These are phyloP conservation scores for Sutorius eximius DNA, from an alignment of 1,284 basidiomycete genomes.

Conservation along the genomic window DNA sequence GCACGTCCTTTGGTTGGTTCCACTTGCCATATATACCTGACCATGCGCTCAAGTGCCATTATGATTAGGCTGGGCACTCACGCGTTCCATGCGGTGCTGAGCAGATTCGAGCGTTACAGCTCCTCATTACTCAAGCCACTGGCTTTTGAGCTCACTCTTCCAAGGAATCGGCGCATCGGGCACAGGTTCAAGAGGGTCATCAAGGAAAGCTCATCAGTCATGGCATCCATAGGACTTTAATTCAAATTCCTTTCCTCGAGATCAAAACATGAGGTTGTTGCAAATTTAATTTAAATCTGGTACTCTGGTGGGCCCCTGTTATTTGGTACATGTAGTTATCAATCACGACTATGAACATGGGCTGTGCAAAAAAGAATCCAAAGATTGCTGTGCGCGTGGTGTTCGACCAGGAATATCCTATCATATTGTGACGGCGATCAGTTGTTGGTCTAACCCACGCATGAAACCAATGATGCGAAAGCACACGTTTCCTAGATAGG, in stretches of 20 bases:
- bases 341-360: background rate
- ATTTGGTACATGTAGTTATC: background rate
- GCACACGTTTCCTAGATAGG: constrained; percentile 1
- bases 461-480: background rate
- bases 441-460: background rate
- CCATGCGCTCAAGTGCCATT: constrained; percentile 5
- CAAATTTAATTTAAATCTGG: too few relatives aligned
- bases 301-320: background rate
- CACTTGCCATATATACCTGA: background rate
- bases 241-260: background rate
- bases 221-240: constrained; percentile 28
- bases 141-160: constrained; percentile 48
- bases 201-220: constrained; percentile 44
- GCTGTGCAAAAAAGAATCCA: background rate
- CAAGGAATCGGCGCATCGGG: constrained; percentile 43
- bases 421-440: background rate
- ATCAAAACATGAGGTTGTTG: background rate
- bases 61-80: constrained; percentile 73
- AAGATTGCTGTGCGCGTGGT: background rate
- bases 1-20: constrained; percentile 62
- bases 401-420: background rate
- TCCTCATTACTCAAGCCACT: constrained; percentile 48
- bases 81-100: constrained; percentile 70
- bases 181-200: constrained; percentile 49
- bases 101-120: constrained; percentile 48